Evolutionary conservation across 2,329 filamentous ascomycete species (phyloP), one percentile per base, ranked within the genome.

Genomic region (Aphanocladium album): DNA sequence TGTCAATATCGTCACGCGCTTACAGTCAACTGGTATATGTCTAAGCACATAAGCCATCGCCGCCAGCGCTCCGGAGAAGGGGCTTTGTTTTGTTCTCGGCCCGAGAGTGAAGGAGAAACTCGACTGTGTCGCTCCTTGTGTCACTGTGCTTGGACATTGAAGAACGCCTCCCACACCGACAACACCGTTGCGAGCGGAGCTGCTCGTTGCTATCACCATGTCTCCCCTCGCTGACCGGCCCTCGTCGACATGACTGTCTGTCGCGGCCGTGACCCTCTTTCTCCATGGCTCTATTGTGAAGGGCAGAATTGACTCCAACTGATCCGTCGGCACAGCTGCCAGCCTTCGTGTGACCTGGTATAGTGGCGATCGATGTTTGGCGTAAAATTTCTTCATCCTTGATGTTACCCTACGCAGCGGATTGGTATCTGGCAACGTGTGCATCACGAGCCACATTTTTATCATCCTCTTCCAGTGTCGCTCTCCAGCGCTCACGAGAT

Each of bases 401-500:
- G 41, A 39, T 21, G 55, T 59, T 23, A 47, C 23, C 21, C 43
- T 41, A 43, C 16, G 51, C 3, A 62, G 47, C 2, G 62, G 56
- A 41, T 63, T 62, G 7, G 56, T 63, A 7, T 56, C 19, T 16
- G 57, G 59, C 45, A 63, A 27, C 7, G 54, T 51, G 27, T 63
- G 51, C 17, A 63, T 27, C 5, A 46, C 17, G 14, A 61, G 47
- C 62, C 54, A 61, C 46, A 63, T 43, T 27, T 63, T 60, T 8
- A 59, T 60, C 2, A 58, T 62, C 37, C 60, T 55, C 43, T 59
- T 66, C 63, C 25, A 66, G 49, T 64, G 63, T 25, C 62, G 60
- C 33, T 66, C 62, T 11, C 62, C 46, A 35, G 43, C 60, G 19
- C 52, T 65, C 19, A 46, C 57, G 33, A 68, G 67, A 49, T 63